Evolutionary conservation across 768 basidiomycete species (phyloP).

Genomic region (Flagelloscypha sp.): DNA sequence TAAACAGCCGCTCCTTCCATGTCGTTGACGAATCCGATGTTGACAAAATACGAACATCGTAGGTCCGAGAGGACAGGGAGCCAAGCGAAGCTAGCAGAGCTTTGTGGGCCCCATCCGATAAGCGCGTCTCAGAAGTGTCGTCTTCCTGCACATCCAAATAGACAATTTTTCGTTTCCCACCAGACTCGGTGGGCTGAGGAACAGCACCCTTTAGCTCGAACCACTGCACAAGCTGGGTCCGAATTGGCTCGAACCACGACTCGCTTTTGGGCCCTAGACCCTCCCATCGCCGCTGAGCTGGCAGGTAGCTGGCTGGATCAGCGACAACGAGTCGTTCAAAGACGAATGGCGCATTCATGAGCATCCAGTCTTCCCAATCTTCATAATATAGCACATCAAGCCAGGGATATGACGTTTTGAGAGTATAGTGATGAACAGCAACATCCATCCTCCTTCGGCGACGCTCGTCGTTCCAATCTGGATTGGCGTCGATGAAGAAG

Average conservation of each 20-base stretch:
- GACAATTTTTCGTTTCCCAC: too few relatives aligned
- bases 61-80: too few relatives aligned
- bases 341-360: constrained; percentile 64
- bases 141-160: too few relatives aligned
- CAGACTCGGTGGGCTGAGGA: too few relatives aligned
- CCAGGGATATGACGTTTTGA: constrained; percentile 67
- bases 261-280: constrained; percentile 13
- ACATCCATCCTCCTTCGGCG: constrained; percentile 42
- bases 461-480: constrained; percentile 23
- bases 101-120: too few relatives aligned
- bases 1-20: too few relatives aligned
- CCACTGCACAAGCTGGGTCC: too few relatives aligned
- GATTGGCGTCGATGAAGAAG: constrained; percentile 44
- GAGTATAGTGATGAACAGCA: constrained; percentile 65
- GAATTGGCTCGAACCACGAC: constrained; percentile 4
- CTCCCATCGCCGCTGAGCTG: too few relatives aligned
- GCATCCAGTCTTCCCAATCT: constrained; percentile 73
- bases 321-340: constrained; percentile 71
- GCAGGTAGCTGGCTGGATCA: constrained; percentile 55
- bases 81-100: too few relatives aligned
- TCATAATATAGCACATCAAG: constrained; percentile 58
- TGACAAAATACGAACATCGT: too few relatives aligned
- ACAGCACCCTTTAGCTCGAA: constrained; percentile 10
- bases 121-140: too few relatives aligned
- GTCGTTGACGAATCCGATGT: too few relatives aligned